A percentile compares a stretch with the other conserved stretches of the same genome.
Conservation (phyloP, 148 eudicot genomes). For the Persicaria tinctoria region DNA sequence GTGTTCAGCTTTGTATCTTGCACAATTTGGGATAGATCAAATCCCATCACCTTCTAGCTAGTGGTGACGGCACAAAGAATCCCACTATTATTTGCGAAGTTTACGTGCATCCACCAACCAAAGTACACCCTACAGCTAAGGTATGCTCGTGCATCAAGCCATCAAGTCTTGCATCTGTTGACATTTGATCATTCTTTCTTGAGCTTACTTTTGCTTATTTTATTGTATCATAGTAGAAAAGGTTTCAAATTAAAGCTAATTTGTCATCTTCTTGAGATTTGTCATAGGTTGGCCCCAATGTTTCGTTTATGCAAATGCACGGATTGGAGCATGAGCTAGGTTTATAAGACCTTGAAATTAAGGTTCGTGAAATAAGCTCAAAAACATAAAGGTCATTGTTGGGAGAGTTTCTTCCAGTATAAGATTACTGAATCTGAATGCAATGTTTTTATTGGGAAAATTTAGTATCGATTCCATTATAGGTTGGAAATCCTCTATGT, state of each 20-base stretch:
- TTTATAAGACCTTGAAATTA: slow-evolving; percentile 54
- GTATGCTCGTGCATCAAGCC: slow-evolving; percentile 31
- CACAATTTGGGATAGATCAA: slow-evolving; percentile 40
- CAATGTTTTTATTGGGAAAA: slow-evolving; percentile 40
- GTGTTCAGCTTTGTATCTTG: slow-evolving; percentile 57
- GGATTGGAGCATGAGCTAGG: slow-evolving; percentile 62
- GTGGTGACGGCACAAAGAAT: slow-evolving; percentile 53
- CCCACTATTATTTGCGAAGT: slow-evolving; percentile 56
- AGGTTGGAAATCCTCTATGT: slow-evolving; percentile 58
- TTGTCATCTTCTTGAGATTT: slow-evolving; percentile 4
- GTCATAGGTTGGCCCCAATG: slow-evolving; percentile 67
- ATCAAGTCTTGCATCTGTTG: background rate
- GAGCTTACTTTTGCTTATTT: background rate
- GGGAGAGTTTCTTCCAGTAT: background rate
- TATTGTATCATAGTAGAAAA: background rate
- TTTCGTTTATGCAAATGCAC: slow-evolving; percentile 71
- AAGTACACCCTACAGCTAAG: slow-evolving; percentile 56
- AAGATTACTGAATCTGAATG: background rate
- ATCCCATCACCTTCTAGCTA: slow-evolving; percentile 46
- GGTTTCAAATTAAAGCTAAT: background rate
- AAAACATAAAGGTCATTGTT: background rate
- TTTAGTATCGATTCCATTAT: slow-evolving; percentile 56
- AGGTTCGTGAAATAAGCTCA: slow-evolving; percentile 22
- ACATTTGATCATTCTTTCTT: background rate
- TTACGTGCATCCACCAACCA: slow-evolving; percentile 59